A percentile compares a stretch with the other conserved stretches of the same genome.
Evolutionary conservation across 169 alveolate species (phyloP).

Genomic region (Cyclospora cayetanensis): DNA sequence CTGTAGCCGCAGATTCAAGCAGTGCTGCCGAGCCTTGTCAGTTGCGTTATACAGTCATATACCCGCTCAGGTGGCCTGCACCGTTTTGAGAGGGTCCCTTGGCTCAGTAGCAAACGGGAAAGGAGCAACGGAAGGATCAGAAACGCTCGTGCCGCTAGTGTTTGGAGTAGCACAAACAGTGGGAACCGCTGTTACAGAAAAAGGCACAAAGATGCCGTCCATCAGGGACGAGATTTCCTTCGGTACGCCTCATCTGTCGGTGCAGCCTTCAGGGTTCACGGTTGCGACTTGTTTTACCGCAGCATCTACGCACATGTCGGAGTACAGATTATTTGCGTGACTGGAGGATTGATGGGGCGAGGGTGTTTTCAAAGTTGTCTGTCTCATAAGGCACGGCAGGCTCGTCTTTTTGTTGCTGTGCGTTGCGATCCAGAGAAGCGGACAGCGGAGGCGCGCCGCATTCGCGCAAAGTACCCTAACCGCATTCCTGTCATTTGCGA

Average conservation of each 20-base stretch:
- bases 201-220: constrained; percentile 54
- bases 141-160: neutral
- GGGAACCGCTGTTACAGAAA: no score
- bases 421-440: constrained; percentile 80
- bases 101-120: neutral
- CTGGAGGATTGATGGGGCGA: no score
- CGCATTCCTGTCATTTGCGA: constrained; percentile 89
- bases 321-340: no score
- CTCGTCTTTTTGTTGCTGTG: no score
- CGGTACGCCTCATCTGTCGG: neutral
- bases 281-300: neutral
- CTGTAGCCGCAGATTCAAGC: neutral
- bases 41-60: neutral
- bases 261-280: neutral
- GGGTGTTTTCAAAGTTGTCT: neutral
- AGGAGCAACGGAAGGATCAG: neutral
- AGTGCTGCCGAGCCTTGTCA: neutral
- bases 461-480: constrained; percentile 86
- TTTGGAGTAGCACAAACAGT: neutral
- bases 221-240: constrained; percentile 60
- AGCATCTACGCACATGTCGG: neutral
- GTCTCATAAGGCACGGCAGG: neutral
- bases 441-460: constrained; percentile 83
- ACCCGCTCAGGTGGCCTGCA: neutral
- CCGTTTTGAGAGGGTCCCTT: neutral